A percentile compares a stretch with the other conserved stretches of the same genome.
Evolutionary conservation across 1,139 yeast species (phyloP).

Genomic region (Arxiozyma telluris): DNA sequence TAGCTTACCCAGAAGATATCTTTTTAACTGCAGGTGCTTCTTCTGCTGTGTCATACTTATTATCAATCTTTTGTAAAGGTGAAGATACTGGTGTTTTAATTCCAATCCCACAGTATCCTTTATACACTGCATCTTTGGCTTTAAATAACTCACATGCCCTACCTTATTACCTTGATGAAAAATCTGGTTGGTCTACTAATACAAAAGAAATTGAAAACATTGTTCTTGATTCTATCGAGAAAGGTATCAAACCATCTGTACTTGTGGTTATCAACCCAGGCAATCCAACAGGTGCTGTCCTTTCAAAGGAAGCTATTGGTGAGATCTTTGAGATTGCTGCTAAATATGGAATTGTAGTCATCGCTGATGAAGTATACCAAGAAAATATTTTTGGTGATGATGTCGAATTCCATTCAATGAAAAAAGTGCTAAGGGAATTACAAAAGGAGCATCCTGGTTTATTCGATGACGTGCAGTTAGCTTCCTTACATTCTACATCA

Average conservation of each 20-base stretch:
- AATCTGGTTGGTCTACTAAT: slow-evolving; percentile 74
- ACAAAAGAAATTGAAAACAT: slow-evolving; percentile 54
- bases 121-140: slow-evolving; percentile 87
- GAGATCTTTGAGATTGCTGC: slow-evolving; percentile 74
- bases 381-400: slow-evolving; percentile 68
- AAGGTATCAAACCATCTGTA: slow-evolving; percentile 62
- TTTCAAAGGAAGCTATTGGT: slow-evolving; percentile 54
- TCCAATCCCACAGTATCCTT: slow-evolving; percentile 96
- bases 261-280: slow-evolving; percentile 95
- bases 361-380: slow-evolving; percentile 98
- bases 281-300: slow-evolving; percentile 89
- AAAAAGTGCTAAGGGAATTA: slow-evolving; percentile 56
- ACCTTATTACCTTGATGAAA: slow-evolving; percentile 82
- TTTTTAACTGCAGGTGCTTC: slow-evolving; percentile 92
- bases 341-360: slow-evolving; percentile 69
- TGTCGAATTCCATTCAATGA: slow-evolving; percentile 49
- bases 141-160: slow-evolving; percentile 72
- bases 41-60: slow-evolving; percentile 69
- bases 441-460: slow-evolving; percentile 44
- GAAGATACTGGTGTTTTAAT: slow-evolving; percentile 74
- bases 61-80: slow-evolving; percentile 61
- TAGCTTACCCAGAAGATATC: slow-evolving; percentile 60
- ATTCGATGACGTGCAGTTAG: slow-evolving; percentile 72
- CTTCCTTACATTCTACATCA: slow-evolving; percentile 89
- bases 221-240: slow-evolving; percentile 41